Base-by-base conservation (phyloP, 768 basidiomycete genomes). In the Termitomyces sp. region DNA sequence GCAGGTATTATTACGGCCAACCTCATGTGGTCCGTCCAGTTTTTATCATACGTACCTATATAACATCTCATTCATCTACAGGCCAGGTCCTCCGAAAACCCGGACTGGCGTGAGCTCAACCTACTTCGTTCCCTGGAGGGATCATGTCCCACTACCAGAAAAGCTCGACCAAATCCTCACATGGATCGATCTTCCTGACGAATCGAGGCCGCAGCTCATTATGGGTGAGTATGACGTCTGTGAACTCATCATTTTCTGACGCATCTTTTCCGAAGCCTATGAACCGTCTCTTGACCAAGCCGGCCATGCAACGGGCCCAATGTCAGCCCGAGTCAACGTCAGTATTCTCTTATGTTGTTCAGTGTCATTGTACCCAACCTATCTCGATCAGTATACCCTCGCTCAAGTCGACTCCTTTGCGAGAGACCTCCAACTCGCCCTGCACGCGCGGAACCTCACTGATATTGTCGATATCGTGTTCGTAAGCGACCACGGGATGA, bases 401-500 rank as follows among this genome's bases (percentile, higher is more conserved):
- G 66, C 68, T 20, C 63, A 81, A 48, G 83, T 94, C 5, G 94
- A 97, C 65, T 65, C 66, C 18, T 94, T 96, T 63, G 87, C 91
- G 3, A 82, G 78, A 56, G 75, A 86, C 55, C 72, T 97, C 10
- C 85, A 89, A 54, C 71, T 74, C 14, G 79, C 81, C 0, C 73
- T 97, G 36, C 76, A 76, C 48, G 76, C 76, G 4, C 84, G 94
- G 6, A 92, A 94, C 65, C 78, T 96, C 26, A 85, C 83, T 1
- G 81, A 88, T 47, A 89, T 95, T 20, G 86, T 94, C 13, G 92
- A 97, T 68, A 78, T 96, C 33, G 80, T 96, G 24, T 94, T 95
- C 63, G 93, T 97, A 61, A 89, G 87, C 60, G 91, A 92, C 67
- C 89, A 93, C 64, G 92, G 92, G n/a, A 94, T 93, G 90, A 87